These are phyloP conservation scores for Tillandsia fasciculata DNA, from an alignment of 176 grass and related monocot genomes.

Conservation along the genomic window DNA sequence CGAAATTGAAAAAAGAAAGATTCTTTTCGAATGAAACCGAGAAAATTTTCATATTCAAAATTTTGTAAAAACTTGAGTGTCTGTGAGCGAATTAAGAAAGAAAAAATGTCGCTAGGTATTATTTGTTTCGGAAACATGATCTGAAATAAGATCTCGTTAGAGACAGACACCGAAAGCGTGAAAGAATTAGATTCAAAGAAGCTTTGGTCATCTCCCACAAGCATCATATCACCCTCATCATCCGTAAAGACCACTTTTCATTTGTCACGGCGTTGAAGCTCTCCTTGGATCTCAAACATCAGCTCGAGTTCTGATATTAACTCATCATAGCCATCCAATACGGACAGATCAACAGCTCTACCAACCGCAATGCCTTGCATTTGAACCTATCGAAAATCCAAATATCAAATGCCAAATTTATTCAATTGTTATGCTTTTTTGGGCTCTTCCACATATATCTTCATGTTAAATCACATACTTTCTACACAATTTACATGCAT, in stretches of 20 bases:
- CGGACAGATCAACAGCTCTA: constrained; percentile 62
- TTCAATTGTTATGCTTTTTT: neutral
- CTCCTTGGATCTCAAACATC: constrained; percentile 70
- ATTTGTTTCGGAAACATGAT: no score
- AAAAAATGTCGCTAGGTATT: no score
- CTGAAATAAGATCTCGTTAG: no score
- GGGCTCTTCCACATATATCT: no score
- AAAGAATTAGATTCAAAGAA: neutral
- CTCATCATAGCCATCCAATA: constrained; percentile 44
- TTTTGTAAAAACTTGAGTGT: no score
- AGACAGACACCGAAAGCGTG: no score
- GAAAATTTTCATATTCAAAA: no score
- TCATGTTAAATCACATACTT: no score
- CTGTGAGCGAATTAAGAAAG: no score
- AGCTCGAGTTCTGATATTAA: constrained; percentile 50
- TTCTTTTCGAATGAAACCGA: no score
- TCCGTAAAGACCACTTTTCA: constrained; percentile 67
- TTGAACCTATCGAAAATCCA: constrained; percentile 42
- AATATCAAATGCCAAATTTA: neutral
- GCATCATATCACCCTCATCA: constrained; percentile 44
- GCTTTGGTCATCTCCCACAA: constrained; percentile 61
- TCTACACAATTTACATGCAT: no score
- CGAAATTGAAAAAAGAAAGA: no score
- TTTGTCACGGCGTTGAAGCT: constrained; percentile 54
- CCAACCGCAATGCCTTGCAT: constrained; percentile 79